phyloP scores from a whole-genome alignment of 306 rosid species.

The Cucurbita argyrosperma region DNA sequence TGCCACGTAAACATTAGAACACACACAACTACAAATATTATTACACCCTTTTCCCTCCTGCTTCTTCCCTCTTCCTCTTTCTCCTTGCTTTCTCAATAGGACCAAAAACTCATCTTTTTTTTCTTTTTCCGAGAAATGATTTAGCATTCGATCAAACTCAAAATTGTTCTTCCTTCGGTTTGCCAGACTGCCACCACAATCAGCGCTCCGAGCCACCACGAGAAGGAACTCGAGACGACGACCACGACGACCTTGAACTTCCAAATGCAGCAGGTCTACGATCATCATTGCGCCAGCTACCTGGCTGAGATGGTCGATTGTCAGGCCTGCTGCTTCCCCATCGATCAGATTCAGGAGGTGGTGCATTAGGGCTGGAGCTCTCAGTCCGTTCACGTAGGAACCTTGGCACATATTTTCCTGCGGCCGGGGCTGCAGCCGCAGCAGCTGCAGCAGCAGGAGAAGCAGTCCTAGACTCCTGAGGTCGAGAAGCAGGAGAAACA shows the following conservation, averaged over 20 bases:
- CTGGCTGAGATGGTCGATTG: slow-evolving; percentile 16
- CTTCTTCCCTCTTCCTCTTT: background rate
- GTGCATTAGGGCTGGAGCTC: slow-evolving; percentile 12
- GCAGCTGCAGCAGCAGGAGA: slow-evolving; percentile 28
- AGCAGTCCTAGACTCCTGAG: slow-evolving; percentile 25
- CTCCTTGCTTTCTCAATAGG: background rate
- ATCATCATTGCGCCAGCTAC: slow-evolving; percentile 69
- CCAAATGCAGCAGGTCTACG: slow-evolving; percentile 32
- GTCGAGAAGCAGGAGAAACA: slow-evolving; percentile 24
- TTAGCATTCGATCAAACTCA: background rate
- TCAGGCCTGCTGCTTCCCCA: slow-evolving; percentile 27
- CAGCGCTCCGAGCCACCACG: slow-evolving; percentile 27
- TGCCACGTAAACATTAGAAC: background rate
- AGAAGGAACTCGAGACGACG: slow-evolving; percentile 43
- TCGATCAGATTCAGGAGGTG: slow-evolving; percentile 49
- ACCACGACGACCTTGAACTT: slow-evolving; percentile 49
- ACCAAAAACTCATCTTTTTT: background rate
- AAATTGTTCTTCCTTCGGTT: background rate
- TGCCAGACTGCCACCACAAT: background rate
- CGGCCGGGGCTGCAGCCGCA: slow-evolving; percentile 1
- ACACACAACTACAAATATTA: background rate
- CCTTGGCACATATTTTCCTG: slow-evolving; percentile 62
- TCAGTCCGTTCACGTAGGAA: slow-evolving; percentile 36
- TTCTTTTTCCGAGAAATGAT: background rate
- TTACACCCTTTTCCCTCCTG: background rate